Base-by-base conservation (phyloP, 1,284 basidiomycete species). In the Fomitopsis schrenkii region DNA sequence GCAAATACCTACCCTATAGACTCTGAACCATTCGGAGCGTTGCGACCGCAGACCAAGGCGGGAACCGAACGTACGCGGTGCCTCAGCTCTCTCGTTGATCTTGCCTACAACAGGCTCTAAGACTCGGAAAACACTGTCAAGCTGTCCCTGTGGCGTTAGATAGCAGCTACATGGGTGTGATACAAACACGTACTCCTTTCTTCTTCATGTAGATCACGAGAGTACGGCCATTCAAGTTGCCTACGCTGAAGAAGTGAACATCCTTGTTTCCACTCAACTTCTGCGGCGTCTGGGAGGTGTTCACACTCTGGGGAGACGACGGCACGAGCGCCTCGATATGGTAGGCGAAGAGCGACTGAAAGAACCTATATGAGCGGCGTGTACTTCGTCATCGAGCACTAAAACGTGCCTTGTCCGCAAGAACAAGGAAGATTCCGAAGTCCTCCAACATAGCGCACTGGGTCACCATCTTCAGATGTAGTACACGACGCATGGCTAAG, bases 291-390 rank as follows among this genome's bases (percentile, higher is more conserved):
- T 89, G 86, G 0, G 85, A 82, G 8, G 85, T 84, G 68, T 85
- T 81, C 19, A 82, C 74, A 66, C 79, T 85, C 57, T 84, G 82
- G n/a, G 83, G 85, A 17, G 84, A 85, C 2, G 94, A 92, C 0
- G 97, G 97, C 12, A 98, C 95, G 15, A 99, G 83, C 0, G 95
- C 95, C 74, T 98, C 95, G 53, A 98, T 92, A 64, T 97, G 94
- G 72, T 98, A 98, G 14, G 94, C 93, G 65, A 92, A 91, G 10
- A 93, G 74, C 5, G 86, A 84, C 87, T 90, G 64, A 5, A 36
- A 33, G 35, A 19, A 8, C 50, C 3, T 36, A 58, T 62, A 1
- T 63, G 38, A 36, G 8, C 17, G 4, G 46, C 30, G 55, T 15
- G 44, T 5, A 33, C 14, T 33, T 9, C 56, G 2, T 60, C n/a